phyloP scores from a whole-genome alignment of 352 stramenopile species.

The Pythium scleroteichum region DNA sequence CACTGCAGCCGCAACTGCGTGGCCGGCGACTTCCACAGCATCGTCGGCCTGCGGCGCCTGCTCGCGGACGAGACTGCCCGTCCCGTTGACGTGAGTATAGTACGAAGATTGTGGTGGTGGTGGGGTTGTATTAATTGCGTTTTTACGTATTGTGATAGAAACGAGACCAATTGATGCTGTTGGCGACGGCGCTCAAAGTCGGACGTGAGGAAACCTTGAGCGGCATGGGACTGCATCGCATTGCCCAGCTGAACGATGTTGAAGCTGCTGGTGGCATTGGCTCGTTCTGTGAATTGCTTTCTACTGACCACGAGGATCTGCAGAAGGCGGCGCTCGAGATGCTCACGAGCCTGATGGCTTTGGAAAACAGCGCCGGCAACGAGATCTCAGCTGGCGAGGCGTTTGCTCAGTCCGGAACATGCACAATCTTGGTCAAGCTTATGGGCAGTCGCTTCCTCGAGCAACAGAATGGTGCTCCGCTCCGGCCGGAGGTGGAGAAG shows the following conservation, averaged over 20 bases:
- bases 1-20: slow-evolving; percentile 76
- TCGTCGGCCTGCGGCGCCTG: slow-evolving; percentile 64
- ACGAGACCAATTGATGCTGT: slow-evolving; percentile 66
- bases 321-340: slow-evolving; percentile 69
- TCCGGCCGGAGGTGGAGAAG: slow-evolving; percentile 61
- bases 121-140: not conserved
- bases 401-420: slow-evolving; percentile 64
- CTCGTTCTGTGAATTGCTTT: slow-evolving; percentile 64
- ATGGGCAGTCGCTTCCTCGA: slow-evolving; percentile 65
- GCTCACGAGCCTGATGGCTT: slow-evolving; percentile 71
- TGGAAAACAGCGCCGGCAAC: slow-evolving; percentile 74
- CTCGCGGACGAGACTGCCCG: slow-evolving; percentile 44
- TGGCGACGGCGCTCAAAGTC: slow-evolving; percentile 53
- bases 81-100: slow-evolving; percentile 37
- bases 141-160: slow-evolving; percentile 40
- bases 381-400: slow-evolving; percentile 62
- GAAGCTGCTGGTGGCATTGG: slow-evolving; percentile 73
- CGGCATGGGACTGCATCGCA: slow-evolving; percentile 70
- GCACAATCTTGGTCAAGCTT: slow-evolving; percentile 52
- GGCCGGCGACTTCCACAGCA: slow-evolving; percentile 69
- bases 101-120: too few relatives aligned
- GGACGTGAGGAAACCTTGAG: slow-evolving; percentile 60
- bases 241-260: slow-evolving; percentile 85
- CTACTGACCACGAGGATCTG: slow-evolving; percentile 50
- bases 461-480: slow-evolving; percentile 42